Evolutionary conservation across 2,329 filamentous ascomycete species (phyloP), one percentile per base, ranked within the genome.

Genomic region (Thermothelomyces thermophilus): DNA sequence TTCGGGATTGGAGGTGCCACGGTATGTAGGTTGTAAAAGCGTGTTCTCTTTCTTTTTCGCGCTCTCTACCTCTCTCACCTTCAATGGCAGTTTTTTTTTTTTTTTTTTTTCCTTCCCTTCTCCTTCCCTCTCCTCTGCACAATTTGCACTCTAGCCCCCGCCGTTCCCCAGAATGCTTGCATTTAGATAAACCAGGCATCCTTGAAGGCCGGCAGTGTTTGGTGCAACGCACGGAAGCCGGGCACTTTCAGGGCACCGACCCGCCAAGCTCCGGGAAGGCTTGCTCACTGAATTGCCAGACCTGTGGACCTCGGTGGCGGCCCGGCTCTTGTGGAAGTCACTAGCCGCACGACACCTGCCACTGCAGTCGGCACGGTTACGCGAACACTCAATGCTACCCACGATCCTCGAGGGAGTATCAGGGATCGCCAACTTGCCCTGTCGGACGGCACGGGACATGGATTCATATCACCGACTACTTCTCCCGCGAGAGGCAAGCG

Each of bases 1-100:
- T 36, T 48, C 34, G 50, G n/a, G 42, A 34, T 34, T 51, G 54
- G 43, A 52, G 54, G 50, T 54, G 56, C 48, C 52, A 58, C 56
- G 24, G 9, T 26, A 26, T 5, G 24, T 5, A 26, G 24, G 24
- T 26, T 26, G 24, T 9, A 26, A 26, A 9, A 26, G 24, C 24
- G n/a, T n/a, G n/a, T 35, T 35, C 14, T 16, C 33, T 35, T n/a
- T 35, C 6, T n/a, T 35, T 33, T 55, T 50, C 55, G 49, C 45
- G 33, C 24, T 22, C 9, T 26, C 24, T 26, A 5, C 9, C 9
- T 26, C 24, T 9, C 24, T 9, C 24, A 5, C 24, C 5, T 20
- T n/a, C n/a, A n/a, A n/a, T n/a, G 30, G 30, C 14, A 31, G 9
- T 31, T 31, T 31, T 31, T 14, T 14, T 31, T 35, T 35, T 35